These are phyloP conservation scores for Leersia perrieri DNA, from an alignment of 176 grass and related monocot genomes.

Conservation along the genomic window DNA sequence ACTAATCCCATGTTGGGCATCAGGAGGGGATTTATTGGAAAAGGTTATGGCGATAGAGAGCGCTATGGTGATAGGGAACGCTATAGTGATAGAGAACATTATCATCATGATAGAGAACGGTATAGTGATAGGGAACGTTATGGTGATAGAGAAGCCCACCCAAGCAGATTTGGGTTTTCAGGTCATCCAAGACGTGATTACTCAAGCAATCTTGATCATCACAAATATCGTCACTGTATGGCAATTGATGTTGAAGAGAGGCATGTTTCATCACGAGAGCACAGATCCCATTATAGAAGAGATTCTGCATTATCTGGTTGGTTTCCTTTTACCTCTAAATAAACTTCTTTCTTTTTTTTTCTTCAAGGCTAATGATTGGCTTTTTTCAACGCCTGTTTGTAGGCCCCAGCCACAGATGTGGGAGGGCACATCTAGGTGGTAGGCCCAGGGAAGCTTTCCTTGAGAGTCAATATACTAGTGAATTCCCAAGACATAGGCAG, in stretches of 20 bases:
- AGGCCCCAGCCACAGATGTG: constrained; percentile 39
- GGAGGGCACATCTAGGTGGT: constrained; percentile 21
- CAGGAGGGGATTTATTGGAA: constrained; percentile 48
- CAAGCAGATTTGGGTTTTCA: constrained; percentile 41
- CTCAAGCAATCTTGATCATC: constrained; percentile 25
- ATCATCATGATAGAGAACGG: background rate
- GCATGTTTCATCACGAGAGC: constrained; percentile 30
- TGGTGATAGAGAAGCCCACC: constrained; percentile 12
- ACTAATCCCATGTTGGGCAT: constrained; percentile 38
- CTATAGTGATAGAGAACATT: background rate
- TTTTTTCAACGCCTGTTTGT: constrained; percentile 22
- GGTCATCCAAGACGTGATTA: constrained; percentile 24
- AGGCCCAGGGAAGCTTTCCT: constrained; percentile 39
- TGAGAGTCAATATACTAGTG: constrained; percentile 28
- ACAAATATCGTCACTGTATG: constrained; percentile 16
- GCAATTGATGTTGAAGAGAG: constrained; percentile 39
- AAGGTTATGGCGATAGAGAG: constrained; percentile 37
- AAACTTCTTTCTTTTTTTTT: constrained; percentile 25
- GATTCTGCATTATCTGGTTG: constrained; percentile 49
- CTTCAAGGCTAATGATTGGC: background rate
- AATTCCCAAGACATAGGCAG: constrained; percentile 42
- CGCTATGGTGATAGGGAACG: background rate
- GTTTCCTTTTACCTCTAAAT: constrained; percentile 24
- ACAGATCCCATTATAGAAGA: constrained; percentile 40
- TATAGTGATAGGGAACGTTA: background rate